Evolutionary conservation across 352 stramenopile species (phyloP), one percentile per base, ranked within the genome.

Genomic region (Pythium brachiatum): DNA sequence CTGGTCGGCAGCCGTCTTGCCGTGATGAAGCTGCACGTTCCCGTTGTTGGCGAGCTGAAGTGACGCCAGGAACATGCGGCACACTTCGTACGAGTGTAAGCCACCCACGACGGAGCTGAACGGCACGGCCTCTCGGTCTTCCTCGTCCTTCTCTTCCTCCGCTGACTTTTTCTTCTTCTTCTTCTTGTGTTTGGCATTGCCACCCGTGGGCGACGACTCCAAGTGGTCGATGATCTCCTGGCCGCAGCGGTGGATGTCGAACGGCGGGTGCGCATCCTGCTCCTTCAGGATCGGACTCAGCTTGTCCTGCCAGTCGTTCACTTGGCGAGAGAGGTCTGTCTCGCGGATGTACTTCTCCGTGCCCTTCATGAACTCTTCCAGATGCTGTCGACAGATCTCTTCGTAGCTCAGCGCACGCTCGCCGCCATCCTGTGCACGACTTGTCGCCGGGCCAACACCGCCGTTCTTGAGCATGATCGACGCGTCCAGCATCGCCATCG

Each of bases 41-140:
- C 90, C 90, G 48, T 76, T 95, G 71, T 97, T 97, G 18, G 90
- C 89, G 20, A 97, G 82, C 76, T 97, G 91, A 48, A 97, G 68
- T 12, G 87, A 96, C 16, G 91, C 89, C 43, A 97, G 74, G 64
- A 97, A 97, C 63, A 94, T 76, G 1, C 91, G 90, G 66, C 86
- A 95, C 2, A 97, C 88, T 57, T 97, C 79, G 51, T 81, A 94
- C 54, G 74, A 71, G 43, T 64, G 76, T 51, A 82, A 78, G 21
- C 81, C 79, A 23, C 65, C 60, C 32, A 88, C 81, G 60, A 94
- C 65, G 7, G 72, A 69, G 25, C 75, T 75, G 60, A 94, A 94
- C 23, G 75, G 58, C 34, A 92, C 69, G 9, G 51, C 36, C 12
- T 16, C 21, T 7, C 70, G 64, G 3, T 48, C 48, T 0, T 57